Evolutionary conservation across 169 alveolate genomes (phyloP).

Genomic region (Eimeria sp.): DNA sequence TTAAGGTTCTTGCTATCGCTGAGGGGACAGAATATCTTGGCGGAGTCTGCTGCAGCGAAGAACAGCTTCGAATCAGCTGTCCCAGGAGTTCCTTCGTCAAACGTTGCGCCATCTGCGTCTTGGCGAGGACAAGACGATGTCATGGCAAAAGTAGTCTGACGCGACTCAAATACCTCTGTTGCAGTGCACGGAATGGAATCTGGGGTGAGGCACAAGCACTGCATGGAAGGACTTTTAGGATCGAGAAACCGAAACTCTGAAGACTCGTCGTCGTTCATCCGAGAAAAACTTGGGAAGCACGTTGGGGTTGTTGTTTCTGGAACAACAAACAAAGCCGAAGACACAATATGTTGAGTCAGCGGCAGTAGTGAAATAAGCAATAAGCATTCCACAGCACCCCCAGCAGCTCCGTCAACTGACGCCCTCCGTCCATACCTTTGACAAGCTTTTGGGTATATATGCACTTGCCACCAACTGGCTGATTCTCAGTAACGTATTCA

Average conservation of each 20-base stretch:
- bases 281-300: constrained; percentile 58
- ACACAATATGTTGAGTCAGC: background rate
- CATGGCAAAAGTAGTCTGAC: background rate
- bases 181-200: constrained; percentile 71
- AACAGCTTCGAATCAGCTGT: constrained; percentile 63
- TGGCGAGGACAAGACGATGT: constrained; percentile 14
- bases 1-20: constrained; percentile 34
- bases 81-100: constrained; percentile 20
- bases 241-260: constrained; percentile 54
- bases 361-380: background rate
- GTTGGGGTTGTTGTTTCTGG: constrained; percentile 40
- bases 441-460: constrained; percentile 1
- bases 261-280: constrained; percentile 54
- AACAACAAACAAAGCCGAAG: background rate
- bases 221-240: constrained; percentile 16
- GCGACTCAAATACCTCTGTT: constrained; percentile 51
- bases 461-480: constrained; percentile 44
- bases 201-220: constrained; percentile 66
- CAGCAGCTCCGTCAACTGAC: background rate
- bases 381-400: background rate
- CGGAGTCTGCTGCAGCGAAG: constrained; percentile 68
- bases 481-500: background rate
- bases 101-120: constrained; percentile 30
- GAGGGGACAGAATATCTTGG: constrained; percentile 68
- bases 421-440: constrained; percentile 28